A percentile compares a stretch with the other conserved stretches of the same genome.
phyloP scores from a whole-genome alignment of 1,284 basidiomycete species.

The Ustilago trichophora region DNA sequence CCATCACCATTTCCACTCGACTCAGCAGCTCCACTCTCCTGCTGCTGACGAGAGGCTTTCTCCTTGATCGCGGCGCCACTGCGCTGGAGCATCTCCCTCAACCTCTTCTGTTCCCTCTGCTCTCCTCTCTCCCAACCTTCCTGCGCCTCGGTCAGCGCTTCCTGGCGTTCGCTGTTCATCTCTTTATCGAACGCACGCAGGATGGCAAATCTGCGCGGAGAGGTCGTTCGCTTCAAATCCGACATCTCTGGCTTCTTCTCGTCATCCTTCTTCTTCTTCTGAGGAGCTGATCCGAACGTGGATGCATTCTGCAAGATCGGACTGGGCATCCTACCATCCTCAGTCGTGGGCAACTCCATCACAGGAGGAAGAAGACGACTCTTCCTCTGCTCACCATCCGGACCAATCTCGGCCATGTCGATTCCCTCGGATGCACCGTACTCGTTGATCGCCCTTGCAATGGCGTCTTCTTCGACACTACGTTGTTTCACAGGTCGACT shows the following conservation, averaged over 20 bases:
- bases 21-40: too few species aligned
- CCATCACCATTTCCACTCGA: too few species aligned
- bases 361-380: constrained; percentile 28
- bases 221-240: constrained; percentile 8
- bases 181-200: constrained; percentile 34
- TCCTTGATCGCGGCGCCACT: not conserved
- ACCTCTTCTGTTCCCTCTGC: constrained; percentile 16
- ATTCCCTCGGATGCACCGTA: not conserved
- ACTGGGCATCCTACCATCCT: not conserved
- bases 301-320: constrained; percentile 13
- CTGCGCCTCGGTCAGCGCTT: constrained; percentile 25
- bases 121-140: constrained; percentile 32
- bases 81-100: constrained; percentile 18
- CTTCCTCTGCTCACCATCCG: constrained; percentile 20
- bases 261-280: not conserved
- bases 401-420: not conserved
- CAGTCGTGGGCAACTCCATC: constrained; percentile 29
- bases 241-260: constrained; percentile 19
- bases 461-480: constrained; percentile 26
- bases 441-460: not conserved
- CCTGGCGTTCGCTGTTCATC: constrained; percentile 20
- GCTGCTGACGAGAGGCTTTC: too few species aligned
- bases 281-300: constrained; percentile 2
- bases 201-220: constrained; percentile 20
- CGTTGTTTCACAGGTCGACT: constrained; percentile 17